Percentiles rank a stretch among this genome's conserved stretches.
These are phyloP conservation scores for Dovyalis caffra DNA, from an alignment of 345 rosid species.

Conservation along the genomic window DNA sequence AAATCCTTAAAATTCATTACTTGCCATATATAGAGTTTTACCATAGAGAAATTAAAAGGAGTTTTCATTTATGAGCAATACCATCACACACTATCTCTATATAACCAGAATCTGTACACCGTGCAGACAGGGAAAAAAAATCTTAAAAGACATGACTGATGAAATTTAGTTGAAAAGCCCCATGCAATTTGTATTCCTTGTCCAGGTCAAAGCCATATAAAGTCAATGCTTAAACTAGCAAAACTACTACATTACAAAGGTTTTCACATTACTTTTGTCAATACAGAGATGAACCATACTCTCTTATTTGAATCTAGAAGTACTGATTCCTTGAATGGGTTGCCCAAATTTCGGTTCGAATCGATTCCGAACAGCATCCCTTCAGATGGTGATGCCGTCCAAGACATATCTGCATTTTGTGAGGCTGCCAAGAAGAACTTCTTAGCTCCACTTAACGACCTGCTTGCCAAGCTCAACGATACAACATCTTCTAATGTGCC, in stretches of 20 bases:
- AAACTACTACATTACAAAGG: slow-evolving; percentile 7
- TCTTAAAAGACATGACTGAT: no score
- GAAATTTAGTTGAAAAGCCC: neutral
- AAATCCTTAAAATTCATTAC: no score
- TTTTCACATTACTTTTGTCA: slow-evolving; percentile 4
- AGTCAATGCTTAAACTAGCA: slow-evolving; percentile 16
- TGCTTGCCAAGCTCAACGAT: slow-evolving; percentile 1
- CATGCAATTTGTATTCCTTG: slow-evolving; percentile 5
- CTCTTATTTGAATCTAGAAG: neutral
- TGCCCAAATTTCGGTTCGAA: neutral
- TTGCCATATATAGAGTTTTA: no score
- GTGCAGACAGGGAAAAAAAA: no score
- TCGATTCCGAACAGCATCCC: neutral
- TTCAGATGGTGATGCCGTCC: neutral
- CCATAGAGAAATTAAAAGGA: no score
- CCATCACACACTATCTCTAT: no score
- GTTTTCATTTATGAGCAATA: no score
- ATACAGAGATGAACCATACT: neutral
- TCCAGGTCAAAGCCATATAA: slow-evolving; percentile 10
- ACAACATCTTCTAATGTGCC: neutral
- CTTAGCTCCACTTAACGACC: neutral
- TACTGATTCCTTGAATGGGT: neutral
- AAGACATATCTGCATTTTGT: neutral
- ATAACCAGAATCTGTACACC: no score
- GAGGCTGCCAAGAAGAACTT: neutral